Percentiles rank a stretch among this genome's conserved stretches.
phyloP scores from a whole-genome alignment of 306 rosid species.

The Vigna angularis region DNA sequence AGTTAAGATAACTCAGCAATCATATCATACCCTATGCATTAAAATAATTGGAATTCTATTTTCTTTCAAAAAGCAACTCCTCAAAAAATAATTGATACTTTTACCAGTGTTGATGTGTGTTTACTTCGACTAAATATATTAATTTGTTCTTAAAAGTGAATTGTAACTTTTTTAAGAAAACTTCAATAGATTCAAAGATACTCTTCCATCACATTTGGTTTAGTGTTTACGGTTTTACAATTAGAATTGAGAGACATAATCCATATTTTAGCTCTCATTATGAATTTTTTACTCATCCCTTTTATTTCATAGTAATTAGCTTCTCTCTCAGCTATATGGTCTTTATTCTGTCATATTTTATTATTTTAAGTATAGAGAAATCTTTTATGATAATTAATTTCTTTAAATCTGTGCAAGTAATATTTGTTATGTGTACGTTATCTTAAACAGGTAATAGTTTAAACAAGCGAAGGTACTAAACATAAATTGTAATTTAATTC shows the following conservation, averaged over 20 bases:
- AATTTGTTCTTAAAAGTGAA: no score
- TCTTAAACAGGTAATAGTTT: background rate
- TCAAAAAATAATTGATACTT: background rate
- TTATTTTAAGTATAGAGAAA: no score
- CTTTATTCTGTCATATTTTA: no score
- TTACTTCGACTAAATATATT: background rate
- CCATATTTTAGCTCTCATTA: no score
- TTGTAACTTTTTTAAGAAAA: background rate
- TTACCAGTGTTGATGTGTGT: background rate
- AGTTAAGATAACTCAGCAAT: conserved; percentile 38
- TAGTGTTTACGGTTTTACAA: no score
- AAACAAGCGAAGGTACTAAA: background rate
- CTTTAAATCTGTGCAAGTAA: no score
- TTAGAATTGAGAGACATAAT: background rate
- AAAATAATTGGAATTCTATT: background rate
- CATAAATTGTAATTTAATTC: background rate
- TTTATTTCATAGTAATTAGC: no score
- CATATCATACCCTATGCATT: background rate
- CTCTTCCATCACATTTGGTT: no score
- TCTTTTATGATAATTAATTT: no score
- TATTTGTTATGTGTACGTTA: background rate
- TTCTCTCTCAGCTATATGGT: no score
- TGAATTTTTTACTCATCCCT: no score
- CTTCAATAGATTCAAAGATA: no score
- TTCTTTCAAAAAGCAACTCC: background rate